phyloP scores from a whole-genome alignment of 164 flowering plant genomes.

The Cinnamomum micranthum region DNA sequence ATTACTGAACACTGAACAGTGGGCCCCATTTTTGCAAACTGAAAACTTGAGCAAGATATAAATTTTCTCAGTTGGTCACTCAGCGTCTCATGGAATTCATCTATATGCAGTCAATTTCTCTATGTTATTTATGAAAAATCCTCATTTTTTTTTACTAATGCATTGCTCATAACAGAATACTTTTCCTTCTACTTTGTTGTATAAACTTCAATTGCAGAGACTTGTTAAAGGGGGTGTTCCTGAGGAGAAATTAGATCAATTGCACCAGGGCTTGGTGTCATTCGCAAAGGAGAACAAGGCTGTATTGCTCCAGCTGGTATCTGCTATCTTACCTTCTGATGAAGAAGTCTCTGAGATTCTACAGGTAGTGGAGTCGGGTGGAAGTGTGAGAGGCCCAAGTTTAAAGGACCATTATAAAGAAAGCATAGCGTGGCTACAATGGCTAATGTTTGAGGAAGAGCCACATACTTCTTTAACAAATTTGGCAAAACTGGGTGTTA shows the following conservation, averaged over 20 bases:
- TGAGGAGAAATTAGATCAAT: conserved; percentile 28
- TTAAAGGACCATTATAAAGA: conserved; percentile 45
- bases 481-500: conserved; percentile 41
- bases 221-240: conserved; percentile 61
- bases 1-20: background rate
- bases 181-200: background rate
- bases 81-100: too few relatives aligned
- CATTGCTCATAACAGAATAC: background rate
- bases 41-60: background rate
- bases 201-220: conserved; percentile 40
- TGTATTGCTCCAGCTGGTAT: conserved; percentile 39
- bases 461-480: conserved; percentile 40
- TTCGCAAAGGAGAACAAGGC: conserved; percentile 41
- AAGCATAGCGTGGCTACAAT: conserved; percentile 76
- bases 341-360: conserved; percentile 37
- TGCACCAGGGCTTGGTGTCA: conserved; percentile 48
- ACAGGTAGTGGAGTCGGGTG: conserved; percentile 16
- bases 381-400: conserved; percentile 7
- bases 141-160: background rate
- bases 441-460: conserved; percentile 90
- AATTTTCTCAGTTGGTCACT: too few relatives aligned
- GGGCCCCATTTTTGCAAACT: background rate
- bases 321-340: conserved; percentile 59
- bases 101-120: too few relatives aligned
- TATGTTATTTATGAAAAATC: too few relatives aligned